A percentile compares a stretch with the other conserved stretches of the same genome.
These are phyloP conservation scores for Boletellus deceptivus DNA, from an alignment of 1,284 basidiomycete genomes.

Conservation along the genomic window DNA sequence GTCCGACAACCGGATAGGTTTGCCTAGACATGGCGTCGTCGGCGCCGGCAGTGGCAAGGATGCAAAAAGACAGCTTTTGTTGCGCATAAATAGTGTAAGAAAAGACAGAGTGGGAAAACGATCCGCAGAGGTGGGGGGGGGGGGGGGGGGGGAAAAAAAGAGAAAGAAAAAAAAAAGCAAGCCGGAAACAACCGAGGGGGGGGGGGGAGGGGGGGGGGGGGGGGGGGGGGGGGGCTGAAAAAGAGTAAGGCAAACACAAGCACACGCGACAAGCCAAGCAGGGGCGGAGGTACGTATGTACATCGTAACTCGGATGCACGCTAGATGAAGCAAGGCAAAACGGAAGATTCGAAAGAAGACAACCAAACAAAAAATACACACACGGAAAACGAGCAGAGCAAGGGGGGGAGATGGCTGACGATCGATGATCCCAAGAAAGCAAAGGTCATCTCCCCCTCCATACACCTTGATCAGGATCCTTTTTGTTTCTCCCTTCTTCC, in stretches of 20 bases:
- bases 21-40: background rate
- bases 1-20: background rate
- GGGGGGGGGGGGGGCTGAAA: no score
- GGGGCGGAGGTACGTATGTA: slow-evolving; percentile 9
- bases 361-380: background rate
- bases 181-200: no score
- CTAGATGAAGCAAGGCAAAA: slow-evolving; percentile 11
- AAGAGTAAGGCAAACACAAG: background rate
- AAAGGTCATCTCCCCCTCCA: slow-evolving; percentile 1
- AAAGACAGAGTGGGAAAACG: background rate
- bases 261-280: slow-evolving; percentile 1
- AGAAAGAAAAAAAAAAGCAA: no score
- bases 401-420: slow-evolving; percentile 7
- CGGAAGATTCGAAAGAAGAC: background rate
- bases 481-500: background rate
- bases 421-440: slow-evolving; percentile 11
- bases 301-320: slow-evolving; percentile 6
- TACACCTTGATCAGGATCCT: slow-evolving; percentile 4
- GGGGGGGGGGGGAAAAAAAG: no score
- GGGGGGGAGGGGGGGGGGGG: no score
- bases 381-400: slow-evolving; percentile 3
- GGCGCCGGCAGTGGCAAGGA: background rate
- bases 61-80: slow-evolving; percentile 22
- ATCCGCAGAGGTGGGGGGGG: slow-evolving; percentile 19
- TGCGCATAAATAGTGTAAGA: slow-evolving; percentile 25